Evolutionary conservation across 2,329 filamentous ascomycete species (phyloP).

Genomic region (Diplodia intermedia): DNA sequence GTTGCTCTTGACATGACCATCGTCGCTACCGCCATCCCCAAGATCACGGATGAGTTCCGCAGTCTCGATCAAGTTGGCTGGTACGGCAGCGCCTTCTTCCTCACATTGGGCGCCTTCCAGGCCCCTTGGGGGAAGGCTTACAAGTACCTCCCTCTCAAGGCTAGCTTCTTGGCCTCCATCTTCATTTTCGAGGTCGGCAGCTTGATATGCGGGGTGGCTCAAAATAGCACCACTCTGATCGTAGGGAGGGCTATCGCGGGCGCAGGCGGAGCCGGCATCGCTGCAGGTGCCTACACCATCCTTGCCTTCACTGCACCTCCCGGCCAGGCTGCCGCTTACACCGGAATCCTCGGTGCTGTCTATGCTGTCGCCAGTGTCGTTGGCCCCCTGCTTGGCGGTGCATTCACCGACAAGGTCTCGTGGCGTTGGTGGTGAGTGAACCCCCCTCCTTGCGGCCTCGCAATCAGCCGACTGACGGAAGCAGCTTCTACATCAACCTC

Average conservation of each 20-base stretch:
- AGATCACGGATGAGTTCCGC: slow-evolving; percentile 42
- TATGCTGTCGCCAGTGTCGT: slow-evolving; percentile 48
- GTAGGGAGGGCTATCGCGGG: slow-evolving; percentile 52
- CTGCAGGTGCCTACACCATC: slow-evolving; percentile 49
- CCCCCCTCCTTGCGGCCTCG: background rate
- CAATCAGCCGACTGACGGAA: background rate
- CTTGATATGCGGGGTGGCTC: slow-evolving; percentile 57
- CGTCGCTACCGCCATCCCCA: slow-evolving; percentile 42
- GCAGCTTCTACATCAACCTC: slow-evolving; percentile 54
- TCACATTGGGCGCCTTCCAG: slow-evolving; percentile 54
- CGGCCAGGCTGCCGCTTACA: slow-evolving; percentile 48
- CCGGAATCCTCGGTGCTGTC: slow-evolving; percentile 47
- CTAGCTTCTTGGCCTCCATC: slow-evolving; percentile 42
- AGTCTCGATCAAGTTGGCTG: slow-evolving; percentile 38
- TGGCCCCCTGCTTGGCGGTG: slow-evolving; percentile 54
- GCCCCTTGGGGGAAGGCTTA: slow-evolving; percentile 56
- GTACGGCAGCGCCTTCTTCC: slow-evolving; percentile 50
- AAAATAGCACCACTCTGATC: slow-evolving; percentile 48
- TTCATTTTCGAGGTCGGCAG: slow-evolving; percentile 64
- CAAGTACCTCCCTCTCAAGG: slow-evolving; percentile 53
- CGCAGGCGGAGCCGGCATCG: slow-evolving; percentile 50
- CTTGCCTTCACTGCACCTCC: slow-evolving; percentile 54
- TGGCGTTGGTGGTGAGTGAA: slow-evolving; percentile 48
- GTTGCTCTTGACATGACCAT: slow-evolving; percentile 38
- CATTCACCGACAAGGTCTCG: slow-evolving; percentile 50